phyloP scores from a whole-genome alignment of 305 asterid species.

The Fraxinus velutina region DNA sequence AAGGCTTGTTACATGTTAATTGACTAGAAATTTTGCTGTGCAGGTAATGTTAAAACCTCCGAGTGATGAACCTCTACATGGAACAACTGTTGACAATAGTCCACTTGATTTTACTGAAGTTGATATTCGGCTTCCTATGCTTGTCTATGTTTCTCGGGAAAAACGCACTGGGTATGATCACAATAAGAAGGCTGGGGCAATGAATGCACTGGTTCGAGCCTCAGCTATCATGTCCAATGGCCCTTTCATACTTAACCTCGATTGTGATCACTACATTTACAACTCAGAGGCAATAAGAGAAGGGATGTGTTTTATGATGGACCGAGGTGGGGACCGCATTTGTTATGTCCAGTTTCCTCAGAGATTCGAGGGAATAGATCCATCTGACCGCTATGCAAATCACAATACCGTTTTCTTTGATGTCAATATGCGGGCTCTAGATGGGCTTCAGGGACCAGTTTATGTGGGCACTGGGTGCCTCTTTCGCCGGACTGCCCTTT shows the following conservation, averaged over 20 bases:
- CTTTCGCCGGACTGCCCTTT: neutral
- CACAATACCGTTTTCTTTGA: neutral
- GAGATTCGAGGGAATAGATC: neutral
- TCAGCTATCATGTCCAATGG: neutral
- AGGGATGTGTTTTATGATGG: neutral
- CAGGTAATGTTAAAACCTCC: neutral
- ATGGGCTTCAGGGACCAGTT: neutral
- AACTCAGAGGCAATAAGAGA: neutral
- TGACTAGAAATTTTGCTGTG: neutral
- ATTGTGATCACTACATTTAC: neutral
- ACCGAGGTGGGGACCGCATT: neutral
- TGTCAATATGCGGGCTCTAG: slow-evolving; percentile 1
- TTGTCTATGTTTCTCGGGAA: neutral
- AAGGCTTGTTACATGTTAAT: neutral
- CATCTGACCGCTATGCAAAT: neutral
- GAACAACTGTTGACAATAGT: neutral
- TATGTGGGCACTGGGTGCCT: neutral
- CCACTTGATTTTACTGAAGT: neutral
- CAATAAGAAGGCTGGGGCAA: neutral
- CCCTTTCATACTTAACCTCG: neutral
- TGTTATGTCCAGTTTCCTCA: neutral
- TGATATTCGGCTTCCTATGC: neutral
- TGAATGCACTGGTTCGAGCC: neutral
- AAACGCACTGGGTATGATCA: neutral
- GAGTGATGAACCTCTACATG: neutral